A percentile compares a stretch with the other conserved stretches of the same genome.
Evolutionary conservation across 2,329 filamentous ascomycete genomes (phyloP).

Genomic region (Coniella vitis): DNA sequence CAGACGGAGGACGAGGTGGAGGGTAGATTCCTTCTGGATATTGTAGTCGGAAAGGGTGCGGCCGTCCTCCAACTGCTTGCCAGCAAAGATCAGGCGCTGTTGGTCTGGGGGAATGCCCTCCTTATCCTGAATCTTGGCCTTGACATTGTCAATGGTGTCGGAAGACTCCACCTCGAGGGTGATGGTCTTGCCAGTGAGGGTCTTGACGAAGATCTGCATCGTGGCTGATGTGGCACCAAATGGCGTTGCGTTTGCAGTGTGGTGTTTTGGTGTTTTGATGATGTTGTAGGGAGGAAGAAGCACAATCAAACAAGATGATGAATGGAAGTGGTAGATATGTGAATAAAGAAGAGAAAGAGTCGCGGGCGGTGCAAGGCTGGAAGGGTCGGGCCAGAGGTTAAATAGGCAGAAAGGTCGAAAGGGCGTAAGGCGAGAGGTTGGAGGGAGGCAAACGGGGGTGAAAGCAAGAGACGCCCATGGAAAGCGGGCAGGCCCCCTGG

Average conservation of each 20-base stretch:
- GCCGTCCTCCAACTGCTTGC: conserved; percentile 99
- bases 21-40: conserved; percentile 84
- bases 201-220: conserved; percentile 74
- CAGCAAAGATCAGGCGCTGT: conserved; percentile 99
- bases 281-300: background rate
- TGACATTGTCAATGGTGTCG: conserved; percentile 99
- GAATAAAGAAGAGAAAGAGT: background rate
- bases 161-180: conserved; percentile 99
- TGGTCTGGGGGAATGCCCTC: conserved; percentile 99
- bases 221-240: too few species aligned
- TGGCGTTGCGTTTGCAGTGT: conserved; percentile 40
- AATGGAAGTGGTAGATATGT: background rate
- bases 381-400: background rate
- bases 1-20: conserved; percentile 58
- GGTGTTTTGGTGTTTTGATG: conserved; percentile 35
- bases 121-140: conserved; percentile 98
- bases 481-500: background rate
- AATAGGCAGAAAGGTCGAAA: conserved; percentile 5
- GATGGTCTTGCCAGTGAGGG: conserved; percentile 99
- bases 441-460: conserved; percentile 3
- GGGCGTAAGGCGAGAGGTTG: background rate
- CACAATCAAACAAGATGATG: background rate
- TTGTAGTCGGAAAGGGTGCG: conserved; percentile 99
- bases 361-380: background rate
- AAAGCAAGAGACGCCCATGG: conserved; percentile 2